Conservation (phyloP, 257 asterid species). For the Solanum sejunctum region DNA sequence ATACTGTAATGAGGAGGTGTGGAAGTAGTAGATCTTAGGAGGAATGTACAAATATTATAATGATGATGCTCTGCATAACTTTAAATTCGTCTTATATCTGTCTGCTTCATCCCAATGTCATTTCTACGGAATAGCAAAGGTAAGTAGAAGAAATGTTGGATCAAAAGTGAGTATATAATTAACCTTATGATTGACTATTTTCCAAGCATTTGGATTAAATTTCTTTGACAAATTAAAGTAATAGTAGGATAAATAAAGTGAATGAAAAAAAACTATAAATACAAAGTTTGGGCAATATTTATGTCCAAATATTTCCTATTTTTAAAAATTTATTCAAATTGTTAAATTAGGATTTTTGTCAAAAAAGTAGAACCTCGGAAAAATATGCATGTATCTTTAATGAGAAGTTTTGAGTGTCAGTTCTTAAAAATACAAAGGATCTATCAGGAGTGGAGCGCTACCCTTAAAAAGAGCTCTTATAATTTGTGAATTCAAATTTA, state of each 20-base stretch:
- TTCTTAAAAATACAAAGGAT: no score
- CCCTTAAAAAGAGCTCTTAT: neutral
- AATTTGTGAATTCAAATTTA: no score
- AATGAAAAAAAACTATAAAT: neutral
- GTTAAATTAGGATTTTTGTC: neutral
- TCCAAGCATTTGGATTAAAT: neutral
- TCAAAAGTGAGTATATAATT: no score
- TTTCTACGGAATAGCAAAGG: neutral
- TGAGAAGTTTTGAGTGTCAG: neutral
- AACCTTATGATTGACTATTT: neutral
- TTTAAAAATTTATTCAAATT: neutral
- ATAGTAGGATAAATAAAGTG: neutral
- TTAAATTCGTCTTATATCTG: no score
- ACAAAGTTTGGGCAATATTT: neutral
- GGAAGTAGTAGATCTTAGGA: neutral
- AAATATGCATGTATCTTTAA: neutral
- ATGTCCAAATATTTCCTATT: neutral
- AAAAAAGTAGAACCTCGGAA: neutral
- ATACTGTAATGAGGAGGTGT: neutral
- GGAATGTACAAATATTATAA: no score
- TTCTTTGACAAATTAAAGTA: no score
- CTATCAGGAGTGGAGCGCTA: neutral
- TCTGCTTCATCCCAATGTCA: no score
- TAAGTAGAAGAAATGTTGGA: neutral
- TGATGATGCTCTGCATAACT: no score